phyloP scores from a whole-genome alignment of 176 grass and related monocot genomes.

The Poa annua region DNA sequence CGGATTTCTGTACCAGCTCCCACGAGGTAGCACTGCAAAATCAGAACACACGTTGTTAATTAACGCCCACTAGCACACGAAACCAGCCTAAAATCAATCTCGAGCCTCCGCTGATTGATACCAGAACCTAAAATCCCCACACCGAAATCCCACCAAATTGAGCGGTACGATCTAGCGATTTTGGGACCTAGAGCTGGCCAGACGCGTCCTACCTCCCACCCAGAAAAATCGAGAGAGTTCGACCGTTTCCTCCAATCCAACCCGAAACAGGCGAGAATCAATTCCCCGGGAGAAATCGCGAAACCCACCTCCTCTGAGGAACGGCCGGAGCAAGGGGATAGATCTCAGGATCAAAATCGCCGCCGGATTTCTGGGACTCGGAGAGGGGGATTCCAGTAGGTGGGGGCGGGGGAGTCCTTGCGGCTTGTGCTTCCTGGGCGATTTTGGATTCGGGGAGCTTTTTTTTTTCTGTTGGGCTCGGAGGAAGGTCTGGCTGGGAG shows the following conservation, averaged over 20 bases:
- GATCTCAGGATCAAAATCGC: neutral
- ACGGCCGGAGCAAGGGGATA: neutral
- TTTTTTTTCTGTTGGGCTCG: neutral
- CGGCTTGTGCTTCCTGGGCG: conserved; percentile 1
- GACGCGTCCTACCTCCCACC: neutral
- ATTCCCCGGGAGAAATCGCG: neutral
- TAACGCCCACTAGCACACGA: no score
- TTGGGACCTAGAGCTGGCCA: neutral
- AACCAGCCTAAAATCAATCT: neutral
- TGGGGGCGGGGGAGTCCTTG: neutral
- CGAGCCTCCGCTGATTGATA: no score
- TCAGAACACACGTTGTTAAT: neutral
- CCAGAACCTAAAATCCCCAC: neutral
- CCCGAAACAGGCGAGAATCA: neutral
- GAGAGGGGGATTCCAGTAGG: neutral
- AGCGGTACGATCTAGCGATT: neutral
- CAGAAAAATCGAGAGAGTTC: neutral
- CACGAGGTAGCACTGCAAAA: conserved; percentile 43
- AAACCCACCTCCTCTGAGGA: conserved; percentile 37
- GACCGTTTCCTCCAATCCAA: neutral
- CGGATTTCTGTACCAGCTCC: neutral
- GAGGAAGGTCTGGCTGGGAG: neutral
- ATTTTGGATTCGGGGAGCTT: neutral
- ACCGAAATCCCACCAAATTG: neutral
- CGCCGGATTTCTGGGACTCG: neutral